Conservation (phyloP, 2,329 filamentous ascomycete species). For the Lachnellula occidentalis region DNA sequence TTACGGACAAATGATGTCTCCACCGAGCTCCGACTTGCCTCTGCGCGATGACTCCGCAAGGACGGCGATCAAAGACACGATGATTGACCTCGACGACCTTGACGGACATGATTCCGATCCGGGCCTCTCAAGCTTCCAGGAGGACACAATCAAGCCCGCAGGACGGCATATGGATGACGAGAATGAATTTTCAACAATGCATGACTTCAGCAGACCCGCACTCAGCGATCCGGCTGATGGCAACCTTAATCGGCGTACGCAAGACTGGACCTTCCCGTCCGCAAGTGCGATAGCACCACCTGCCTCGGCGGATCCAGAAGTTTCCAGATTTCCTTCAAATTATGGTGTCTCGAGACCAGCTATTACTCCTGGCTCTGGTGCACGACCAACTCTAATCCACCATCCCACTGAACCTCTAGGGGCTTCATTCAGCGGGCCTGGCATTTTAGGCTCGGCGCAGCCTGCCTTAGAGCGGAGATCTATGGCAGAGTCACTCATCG, state of each 20-base stretch:
- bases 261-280: constrained; percentile 55
- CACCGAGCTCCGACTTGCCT: constrained; percentile 48
- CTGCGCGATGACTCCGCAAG: constrained; percentile 50
- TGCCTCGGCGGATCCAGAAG: constrained; percentile 48
- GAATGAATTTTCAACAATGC: constrained; percentile 20
- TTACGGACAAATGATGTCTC: constrained; percentile 42
- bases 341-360: constrained; percentile 27
- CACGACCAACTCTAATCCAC: constrained; percentile 43
- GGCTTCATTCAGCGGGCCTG: constrained; percentile 16
- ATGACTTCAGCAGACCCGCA: constrained; percentile 45
- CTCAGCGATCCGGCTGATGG: constrained; percentile 54
- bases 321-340: constrained; percentile 43
- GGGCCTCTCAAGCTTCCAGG: constrained; percentile 52
- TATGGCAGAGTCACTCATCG: constrained; percentile 38
- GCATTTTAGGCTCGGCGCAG: constrained; percentile 5
- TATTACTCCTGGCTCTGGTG: constrained; percentile 28
- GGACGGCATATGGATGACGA: constrained; percentile 18
- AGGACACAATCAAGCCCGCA: constrained; percentile 49
- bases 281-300: constrained; percentile 39
- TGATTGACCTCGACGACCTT: constrained; percentile 62
- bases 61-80: constrained; percentile 50
- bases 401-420: constrained; percentile 47
- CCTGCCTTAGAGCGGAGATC: constrained; percentile 22
- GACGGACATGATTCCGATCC: constrained; percentile 53
- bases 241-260: constrained; percentile 45